phyloP scores from a whole-genome alignment of 345 rosid genomes.

The Lagerstroemia speciosa region DNA sequence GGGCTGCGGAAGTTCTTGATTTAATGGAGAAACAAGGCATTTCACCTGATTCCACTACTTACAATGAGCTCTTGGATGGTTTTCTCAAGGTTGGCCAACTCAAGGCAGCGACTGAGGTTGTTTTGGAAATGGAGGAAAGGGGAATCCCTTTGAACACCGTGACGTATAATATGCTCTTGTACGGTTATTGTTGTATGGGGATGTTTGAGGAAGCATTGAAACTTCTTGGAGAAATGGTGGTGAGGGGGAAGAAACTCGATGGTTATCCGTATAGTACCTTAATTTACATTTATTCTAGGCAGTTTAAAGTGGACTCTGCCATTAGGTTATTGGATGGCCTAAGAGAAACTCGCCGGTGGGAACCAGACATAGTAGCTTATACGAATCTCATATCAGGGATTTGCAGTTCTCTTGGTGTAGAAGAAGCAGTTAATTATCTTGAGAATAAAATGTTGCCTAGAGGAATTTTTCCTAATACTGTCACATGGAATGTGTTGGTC shows the following conservation, averaged over 20 bases:
- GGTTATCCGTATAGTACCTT: constrained; percentile 46
- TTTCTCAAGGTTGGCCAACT: constrained; percentile 35
- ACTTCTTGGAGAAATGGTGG: constrained; percentile 56
- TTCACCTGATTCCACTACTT: constrained; percentile 51
- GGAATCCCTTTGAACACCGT: constrained; percentile 36
- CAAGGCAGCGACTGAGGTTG: constrained; percentile 37
- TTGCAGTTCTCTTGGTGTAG: constrained; percentile 38
- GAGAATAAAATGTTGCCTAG: constrained; percentile 37
- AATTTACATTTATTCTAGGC: constrained; percentile 46
- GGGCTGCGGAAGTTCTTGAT: constrained; percentile 43
- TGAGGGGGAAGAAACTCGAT: constrained; percentile 46
- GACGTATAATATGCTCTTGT: constrained; percentile 60
- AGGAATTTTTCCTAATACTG: constrained; percentile 44
- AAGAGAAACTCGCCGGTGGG: constrained; percentile 36
- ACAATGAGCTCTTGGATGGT: constrained; percentile 62
- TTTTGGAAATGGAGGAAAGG: constrained; percentile 37
- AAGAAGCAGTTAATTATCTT: constrained; percentile 36
- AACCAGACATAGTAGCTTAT: constrained; percentile 55
- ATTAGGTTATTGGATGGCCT: constrained; percentile 31
- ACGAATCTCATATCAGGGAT: constrained; percentile 61
- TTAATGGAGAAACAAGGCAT: constrained; percentile 46
- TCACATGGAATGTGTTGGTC: constrained; percentile 66
- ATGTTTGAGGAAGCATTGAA: constrained; percentile 39
- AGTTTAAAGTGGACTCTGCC: constrained; percentile 38
- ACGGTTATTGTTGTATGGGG: constrained; percentile 48